phyloP scores from a whole-genome alignment of 768 basidiomycete genomes.

The Russula ochroleuca region DNA sequence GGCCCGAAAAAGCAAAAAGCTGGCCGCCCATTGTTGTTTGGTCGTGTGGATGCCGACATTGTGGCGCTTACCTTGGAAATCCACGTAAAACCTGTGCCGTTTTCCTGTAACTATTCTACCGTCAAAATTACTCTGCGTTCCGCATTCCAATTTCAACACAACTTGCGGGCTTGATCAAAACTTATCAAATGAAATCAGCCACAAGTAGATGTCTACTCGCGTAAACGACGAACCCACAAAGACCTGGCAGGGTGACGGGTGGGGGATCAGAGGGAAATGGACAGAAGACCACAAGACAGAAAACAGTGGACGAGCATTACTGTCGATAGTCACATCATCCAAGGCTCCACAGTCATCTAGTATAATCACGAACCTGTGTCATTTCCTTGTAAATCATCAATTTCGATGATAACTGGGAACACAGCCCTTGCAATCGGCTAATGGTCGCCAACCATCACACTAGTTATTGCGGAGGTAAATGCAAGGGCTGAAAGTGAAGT shows the following conservation, averaged over 20 bases:
- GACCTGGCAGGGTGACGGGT: neutral
- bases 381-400: neutral
- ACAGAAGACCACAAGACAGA: neutral
- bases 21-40: slow-evolving; percentile 26
- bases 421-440: neutral
- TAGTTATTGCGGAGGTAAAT: neutral
- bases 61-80: slow-evolving; percentile 22
- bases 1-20: slow-evolving; percentile 25
- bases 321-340: neutral
- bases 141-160: neutral
- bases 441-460: neutral
- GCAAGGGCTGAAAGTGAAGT: neutral
- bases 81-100: neutral
- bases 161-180: neutral
- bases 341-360: neutral
- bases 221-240: neutral
- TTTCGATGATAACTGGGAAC: neutral
- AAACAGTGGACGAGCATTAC: neutral
- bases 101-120: slow-evolving; percentile 7
- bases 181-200: neutral
- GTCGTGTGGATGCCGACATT: slow-evolving; percentile 16
- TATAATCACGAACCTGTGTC: neutral
- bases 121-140: slow-evolving; percentile 8
- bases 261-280: neutral
- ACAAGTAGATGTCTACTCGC: neutral